phyloP scores from a whole-genome alignment of 768 basidiomycete species.

The Phanerodontia chrysosporium region DNA sequence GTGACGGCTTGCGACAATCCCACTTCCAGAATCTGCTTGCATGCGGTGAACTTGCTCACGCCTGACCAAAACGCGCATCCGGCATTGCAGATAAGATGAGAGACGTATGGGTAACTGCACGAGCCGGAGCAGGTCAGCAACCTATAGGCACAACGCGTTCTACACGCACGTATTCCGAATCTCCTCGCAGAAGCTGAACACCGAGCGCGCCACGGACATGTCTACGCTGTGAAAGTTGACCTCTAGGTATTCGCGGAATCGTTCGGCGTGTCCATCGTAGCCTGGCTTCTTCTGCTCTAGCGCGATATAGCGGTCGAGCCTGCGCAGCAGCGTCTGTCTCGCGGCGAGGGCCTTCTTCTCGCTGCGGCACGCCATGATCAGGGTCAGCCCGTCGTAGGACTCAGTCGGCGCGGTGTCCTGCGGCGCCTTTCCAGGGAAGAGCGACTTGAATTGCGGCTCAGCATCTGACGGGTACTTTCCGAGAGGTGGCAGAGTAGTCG shows the following conservation, averaged over 20 bases:
- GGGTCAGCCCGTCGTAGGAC: slow-evolving; percentile 53
- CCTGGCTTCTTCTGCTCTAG: slow-evolving; percentile 29
- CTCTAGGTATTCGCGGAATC: slow-evolving; percentile 53
- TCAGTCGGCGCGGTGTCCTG: slow-evolving; percentile 15
- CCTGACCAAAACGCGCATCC: slow-evolving; percentile 57
- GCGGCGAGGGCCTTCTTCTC: slow-evolving; percentile 60
- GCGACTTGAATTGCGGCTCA: slow-evolving; percentile 36
- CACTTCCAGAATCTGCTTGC: slow-evolving; percentile 50
- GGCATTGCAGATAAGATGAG: slow-evolving; percentile 79
- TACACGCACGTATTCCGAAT: slow-evolving; percentile 47
- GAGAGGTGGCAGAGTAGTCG: slow-evolving; percentile 70
- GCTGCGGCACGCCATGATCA: slow-evolving; percentile 80
- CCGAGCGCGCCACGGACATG: slow-evolving; percentile 53
- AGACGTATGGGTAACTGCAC: slow-evolving; percentile 71
- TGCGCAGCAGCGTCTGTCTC: slow-evolving; percentile 43
- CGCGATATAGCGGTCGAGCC: slow-evolving; percentile 52
- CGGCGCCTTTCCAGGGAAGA: slow-evolving; percentile 12
- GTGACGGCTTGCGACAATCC: slow-evolving; percentile 7
- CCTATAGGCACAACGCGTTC: background rate
- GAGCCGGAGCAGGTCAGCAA: background rate
- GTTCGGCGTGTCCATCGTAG: slow-evolving; percentile 50
- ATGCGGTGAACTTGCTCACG: slow-evolving; percentile 45
- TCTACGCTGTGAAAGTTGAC: slow-evolving; percentile 66
- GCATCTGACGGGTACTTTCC: slow-evolving; percentile 48
- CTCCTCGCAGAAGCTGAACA: slow-evolving; percentile 58